These are phyloP conservation scores for Tylopilus sp. DNA, from an alignment of 768 basidiomycete species.

Conservation along the genomic window DNA sequence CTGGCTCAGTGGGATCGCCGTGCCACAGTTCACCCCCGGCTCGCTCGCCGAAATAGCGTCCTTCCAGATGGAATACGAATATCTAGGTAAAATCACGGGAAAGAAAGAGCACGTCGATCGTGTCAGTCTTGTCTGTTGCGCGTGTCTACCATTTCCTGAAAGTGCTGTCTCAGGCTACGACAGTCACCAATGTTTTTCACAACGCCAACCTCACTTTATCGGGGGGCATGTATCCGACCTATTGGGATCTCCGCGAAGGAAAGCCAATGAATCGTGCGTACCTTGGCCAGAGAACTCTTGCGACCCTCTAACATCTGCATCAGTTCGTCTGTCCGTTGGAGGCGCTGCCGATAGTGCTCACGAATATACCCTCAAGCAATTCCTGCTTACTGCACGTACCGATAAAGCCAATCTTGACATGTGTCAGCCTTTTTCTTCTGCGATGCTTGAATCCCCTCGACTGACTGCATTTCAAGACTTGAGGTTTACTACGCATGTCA, in stretches of 20 bases:
- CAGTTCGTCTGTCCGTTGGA: conserved; percentile 55
- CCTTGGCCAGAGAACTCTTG: neutral
- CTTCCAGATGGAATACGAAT: conserved; percentile 81
- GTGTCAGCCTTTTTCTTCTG: conserved; percentile 45
- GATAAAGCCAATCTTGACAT: conserved; percentile 60
- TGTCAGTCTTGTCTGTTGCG: conserved; percentile 33
- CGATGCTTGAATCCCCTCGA: neutral
- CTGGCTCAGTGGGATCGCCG: neutral
- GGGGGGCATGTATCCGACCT: conserved; percentile 62
- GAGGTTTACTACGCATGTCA: conserved; percentile 56
- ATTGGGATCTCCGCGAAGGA: conserved; percentile 52
- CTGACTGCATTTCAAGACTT: conserved; percentile 45
- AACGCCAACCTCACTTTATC: conserved; percentile 42
- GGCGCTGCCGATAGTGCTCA: conserved; percentile 70
- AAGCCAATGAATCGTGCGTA: conserved; percentile 46
- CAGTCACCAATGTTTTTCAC: conserved; percentile 46
- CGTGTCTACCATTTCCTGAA: neutral
- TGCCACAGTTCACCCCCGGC: conserved; percentile 35
- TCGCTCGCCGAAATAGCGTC: conserved; percentile 79
- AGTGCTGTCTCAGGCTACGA: conserved; percentile 38
- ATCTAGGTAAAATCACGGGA: conserved; percentile 75
- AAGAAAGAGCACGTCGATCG: conserved; percentile 58
- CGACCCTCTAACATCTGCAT: neutral
- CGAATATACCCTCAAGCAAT: conserved; percentile 75
- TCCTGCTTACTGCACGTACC: conserved; percentile 59